These are phyloP conservation scores for Sarcodon aspratus DNA, from an alignment of 768 basidiomycete genomes.

Conservation along the genomic window DNA sequence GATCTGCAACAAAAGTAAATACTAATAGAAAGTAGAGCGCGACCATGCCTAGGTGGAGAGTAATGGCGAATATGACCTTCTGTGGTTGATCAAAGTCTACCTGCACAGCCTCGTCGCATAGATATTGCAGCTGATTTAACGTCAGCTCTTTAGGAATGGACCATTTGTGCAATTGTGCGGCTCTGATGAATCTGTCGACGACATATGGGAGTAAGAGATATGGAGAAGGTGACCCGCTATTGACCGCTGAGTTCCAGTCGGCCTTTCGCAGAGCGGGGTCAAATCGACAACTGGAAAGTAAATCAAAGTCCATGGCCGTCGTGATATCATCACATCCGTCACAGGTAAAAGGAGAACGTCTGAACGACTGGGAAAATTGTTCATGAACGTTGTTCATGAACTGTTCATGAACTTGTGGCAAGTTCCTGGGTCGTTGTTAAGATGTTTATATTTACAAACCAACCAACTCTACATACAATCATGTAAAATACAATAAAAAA, in stretches of 20 bases:
- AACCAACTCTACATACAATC: too few species aligned
- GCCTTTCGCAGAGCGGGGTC: conserved; percentile 36
- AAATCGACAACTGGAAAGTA: conserved; percentile 48
- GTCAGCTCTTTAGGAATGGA: conserved; percentile 21
- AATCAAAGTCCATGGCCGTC: conserved; percentile 8
- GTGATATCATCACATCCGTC: neutral
- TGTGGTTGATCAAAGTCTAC: conserved; percentile 1
- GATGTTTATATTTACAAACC: too few species aligned
- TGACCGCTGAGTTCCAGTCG: conserved; percentile 45
- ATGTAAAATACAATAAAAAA: too few species aligned
- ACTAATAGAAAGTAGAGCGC: conserved; percentile 2
- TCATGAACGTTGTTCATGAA: too few species aligned
- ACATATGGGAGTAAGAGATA: conserved; percentile 57
- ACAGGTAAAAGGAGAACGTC: neutral
- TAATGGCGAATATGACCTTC: conserved; percentile 5
- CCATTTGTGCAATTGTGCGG: conserved; percentile 45
- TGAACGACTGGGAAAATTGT: too few species aligned
- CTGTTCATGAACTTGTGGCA: too few species aligned
- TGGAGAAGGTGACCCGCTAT: conserved; percentile 35
- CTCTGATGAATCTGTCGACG: conserved; percentile 42
- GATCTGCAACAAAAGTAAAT: conserved; percentile 25
- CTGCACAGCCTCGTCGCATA: conserved; percentile 36
- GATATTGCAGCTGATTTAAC: conserved; percentile 24
- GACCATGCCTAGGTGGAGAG: conserved; percentile 10
- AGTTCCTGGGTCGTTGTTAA: too few species aligned